These are phyloP conservation scores for Cyberlindnera saturnus DNA, from an alignment of 805 yeast species.

Conservation along the genomic window DNA sequence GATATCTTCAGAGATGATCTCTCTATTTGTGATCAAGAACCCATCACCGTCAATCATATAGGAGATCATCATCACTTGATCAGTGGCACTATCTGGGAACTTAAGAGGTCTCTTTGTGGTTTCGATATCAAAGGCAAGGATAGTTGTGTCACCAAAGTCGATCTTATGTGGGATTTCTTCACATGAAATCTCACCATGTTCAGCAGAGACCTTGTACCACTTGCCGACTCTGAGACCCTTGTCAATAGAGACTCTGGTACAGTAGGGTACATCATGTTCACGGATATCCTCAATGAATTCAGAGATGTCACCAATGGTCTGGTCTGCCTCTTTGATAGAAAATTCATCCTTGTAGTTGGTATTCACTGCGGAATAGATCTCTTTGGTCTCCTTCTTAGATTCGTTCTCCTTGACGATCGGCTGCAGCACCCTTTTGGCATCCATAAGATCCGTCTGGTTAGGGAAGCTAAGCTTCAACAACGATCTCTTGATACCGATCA, in stretches of 20 bases:
- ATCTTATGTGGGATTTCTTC: slow-evolving; percentile 65
- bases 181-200: slow-evolving; percentile 47
- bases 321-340: slow-evolving; percentile 9
- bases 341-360: slow-evolving; percentile 24
- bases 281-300: slow-evolving; percentile 71
- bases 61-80: slow-evolving; percentile 97
- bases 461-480: slow-evolving; percentile 67
- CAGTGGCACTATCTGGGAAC: slow-evolving; percentile 87
- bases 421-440: slow-evolving; percentile 61
- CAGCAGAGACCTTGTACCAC: slow-evolving; percentile 82
- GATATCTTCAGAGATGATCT: slow-evolving; percentile 88
- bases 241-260: slow-evolving; percentile 94
- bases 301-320: slow-evolving; percentile 41
- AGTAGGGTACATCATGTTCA: slow-evolving; percentile 96
- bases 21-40: slow-evolving; percentile 86
- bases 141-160: slow-evolving; percentile 96
- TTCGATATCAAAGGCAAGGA: slow-evolving; percentile 94
- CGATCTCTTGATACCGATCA: slow-evolving; percentile 64
- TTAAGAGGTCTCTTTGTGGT: slow-evolving; percentile 95
- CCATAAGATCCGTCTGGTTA: slow-evolving; percentile 65
- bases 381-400: slow-evolving; percentile 53
- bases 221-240: slow-evolving; percentile 83
- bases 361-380: slow-evolving; percentile 55
- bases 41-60: slow-evolving; percentile 99
- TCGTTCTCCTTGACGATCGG: slow-evolving; percentile 71